Conservation (phyloP, 306 rosid species). For the Lathyrus aphaca region DNA sequence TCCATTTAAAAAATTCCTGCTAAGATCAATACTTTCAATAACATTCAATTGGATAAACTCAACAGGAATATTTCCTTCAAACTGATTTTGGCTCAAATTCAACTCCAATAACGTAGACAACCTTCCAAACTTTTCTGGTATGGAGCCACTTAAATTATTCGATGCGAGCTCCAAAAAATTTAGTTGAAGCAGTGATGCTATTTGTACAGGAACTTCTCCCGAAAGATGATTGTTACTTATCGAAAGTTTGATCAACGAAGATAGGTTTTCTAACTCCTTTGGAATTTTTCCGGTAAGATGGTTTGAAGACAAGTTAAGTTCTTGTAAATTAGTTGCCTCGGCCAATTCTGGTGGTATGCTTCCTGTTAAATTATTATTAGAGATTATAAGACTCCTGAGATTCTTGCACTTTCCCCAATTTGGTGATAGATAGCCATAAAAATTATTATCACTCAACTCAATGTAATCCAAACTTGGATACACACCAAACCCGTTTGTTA, state of each 20-base stretch:
- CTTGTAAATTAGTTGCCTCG: neutral
- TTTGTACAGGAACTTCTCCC: neutral
- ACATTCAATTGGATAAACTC: too few species aligned
- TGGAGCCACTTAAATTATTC: too few species aligned
- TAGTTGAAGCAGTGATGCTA: too few species aligned
- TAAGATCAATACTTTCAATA: too few species aligned
- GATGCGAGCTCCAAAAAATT: too few species aligned
- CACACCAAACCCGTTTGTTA: neutral
- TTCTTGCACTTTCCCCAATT: neutral
- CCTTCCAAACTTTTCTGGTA: too few species aligned
- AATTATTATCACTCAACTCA: neutral
- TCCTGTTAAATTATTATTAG: neutral
- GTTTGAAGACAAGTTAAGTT: neutral
- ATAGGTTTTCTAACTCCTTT: neutral
- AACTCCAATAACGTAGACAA: too few species aligned
- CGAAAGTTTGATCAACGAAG: neutral
- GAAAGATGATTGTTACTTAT: neutral
- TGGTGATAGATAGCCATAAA: neutral
- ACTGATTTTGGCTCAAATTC: too few species aligned
- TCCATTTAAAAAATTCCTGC: too few species aligned
- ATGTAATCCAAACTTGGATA: neutral
- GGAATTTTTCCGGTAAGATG: neutral
- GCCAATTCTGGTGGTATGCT: neutral
- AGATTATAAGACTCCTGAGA: neutral
- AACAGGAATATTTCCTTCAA: too few species aligned